Base-by-base conservation (phyloP, 345 rosid genomes). In the Hibiscus trionum region DNA sequence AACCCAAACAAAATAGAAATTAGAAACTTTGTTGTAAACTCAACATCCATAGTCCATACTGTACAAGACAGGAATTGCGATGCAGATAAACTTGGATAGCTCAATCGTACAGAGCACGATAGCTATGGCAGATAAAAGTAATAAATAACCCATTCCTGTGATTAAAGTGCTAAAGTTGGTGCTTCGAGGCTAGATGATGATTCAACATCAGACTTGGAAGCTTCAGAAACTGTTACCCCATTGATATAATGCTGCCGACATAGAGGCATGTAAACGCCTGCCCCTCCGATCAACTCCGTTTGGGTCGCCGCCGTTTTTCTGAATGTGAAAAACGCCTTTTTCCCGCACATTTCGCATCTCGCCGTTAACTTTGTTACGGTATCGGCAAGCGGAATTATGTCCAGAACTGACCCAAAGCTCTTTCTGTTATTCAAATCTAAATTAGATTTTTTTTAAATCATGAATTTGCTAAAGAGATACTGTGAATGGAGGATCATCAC, bases 361-460 rank as follows among this genome's bases (percentile, higher is more conserved):
- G 99, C 91, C 0, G 90, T 86, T 79, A 90, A 71, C 77, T 90
- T 95, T 17, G 92, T 87, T 33, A 91, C 89, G 0, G 91, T 79
- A 61, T 94, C 96, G 17, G 97, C 99, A 0, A 91, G 80, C 0
- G 97, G 99, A 62, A 95, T 82, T 31, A 95, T 67, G 37, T 90
- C 93, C 26, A 95, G 90, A 75, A 95, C 88, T 7, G 91, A 89
- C 12, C 94, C 97, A 75, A 95, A 95, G n/a, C 89, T 83, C 77
- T 85, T 92, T 72, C 99, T 95, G 80, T 75, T 70, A 77, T 67
- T 56, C n/a, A 49, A 35, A 24, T 55, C 50, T 37, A 11, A 17
- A 55, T 17, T 21, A 33, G 39, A 9, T 9, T 10, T 24, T 55
- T 17, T 3, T 0, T 31, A 4, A 4, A 2, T 11, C 9, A 21